Percentiles rank a stretch among this genome's conserved stretches.
phyloP scores from a whole-genome alignment of 73 alveolate genomes.

The Paramecium biaurelia region DNA sequence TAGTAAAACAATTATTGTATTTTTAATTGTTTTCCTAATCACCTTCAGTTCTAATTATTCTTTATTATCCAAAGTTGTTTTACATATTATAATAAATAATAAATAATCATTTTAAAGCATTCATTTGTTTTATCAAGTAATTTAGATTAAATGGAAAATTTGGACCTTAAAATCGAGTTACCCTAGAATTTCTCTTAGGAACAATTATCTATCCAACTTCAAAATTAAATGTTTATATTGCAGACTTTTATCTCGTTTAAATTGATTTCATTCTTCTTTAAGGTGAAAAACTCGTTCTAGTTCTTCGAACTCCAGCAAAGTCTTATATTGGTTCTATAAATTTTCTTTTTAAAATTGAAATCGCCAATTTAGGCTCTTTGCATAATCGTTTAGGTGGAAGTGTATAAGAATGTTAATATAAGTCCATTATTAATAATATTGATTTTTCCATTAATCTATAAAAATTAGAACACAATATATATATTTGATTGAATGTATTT shows the following conservation, averaged over 20 bases:
- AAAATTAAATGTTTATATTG: not conserved
- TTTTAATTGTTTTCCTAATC: not conserved
- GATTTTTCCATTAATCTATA: too few relatives aligned
- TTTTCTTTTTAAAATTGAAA: not conserved
- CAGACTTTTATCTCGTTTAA: not conserved
- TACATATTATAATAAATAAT: not conserved
- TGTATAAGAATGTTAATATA: not conserved
- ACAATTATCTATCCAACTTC: not conserved
- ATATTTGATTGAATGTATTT: too few relatives aligned
- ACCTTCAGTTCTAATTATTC: not conserved
- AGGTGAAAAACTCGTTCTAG: not conserved
- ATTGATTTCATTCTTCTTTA: not conserved
- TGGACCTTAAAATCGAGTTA: not conserved
- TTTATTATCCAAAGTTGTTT: not conserved
- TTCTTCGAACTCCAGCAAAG: not conserved
- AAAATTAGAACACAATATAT: too few relatives aligned
- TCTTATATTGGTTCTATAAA: not conserved
- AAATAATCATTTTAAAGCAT: constrained; percentile 23
- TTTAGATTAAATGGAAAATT: constrained; percentile 21
- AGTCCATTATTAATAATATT: not conserved
- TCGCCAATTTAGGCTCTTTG: constrained; percentile 4
- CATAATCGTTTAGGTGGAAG: not conserved
- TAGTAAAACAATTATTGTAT: not conserved
- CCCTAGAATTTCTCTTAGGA: not conserved
- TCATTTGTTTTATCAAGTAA: constrained; percentile 31